These are phyloP conservation scores for Zostera marina DNA, from an alignment of 116 monocot genomes.

Conservation along the genomic window DNA sequence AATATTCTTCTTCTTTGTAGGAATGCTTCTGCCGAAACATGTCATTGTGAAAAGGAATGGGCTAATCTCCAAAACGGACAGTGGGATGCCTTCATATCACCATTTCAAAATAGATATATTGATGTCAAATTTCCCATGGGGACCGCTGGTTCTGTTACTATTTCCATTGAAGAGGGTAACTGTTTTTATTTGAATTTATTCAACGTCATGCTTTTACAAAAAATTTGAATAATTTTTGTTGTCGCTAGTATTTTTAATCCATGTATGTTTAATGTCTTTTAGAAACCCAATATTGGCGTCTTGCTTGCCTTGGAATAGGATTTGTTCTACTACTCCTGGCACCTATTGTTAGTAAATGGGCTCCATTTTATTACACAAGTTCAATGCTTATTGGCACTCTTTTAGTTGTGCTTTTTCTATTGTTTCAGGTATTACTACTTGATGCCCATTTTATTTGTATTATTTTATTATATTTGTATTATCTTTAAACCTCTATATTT, in stretches of 20 bases:
- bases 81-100: conserved; percentile 54
- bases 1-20: conserved; percentile 15
- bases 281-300: conserved; percentile 87
- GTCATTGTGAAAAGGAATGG: conserved; percentile 67
- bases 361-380: conserved; percentile 87
- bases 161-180: conserved; percentile 61
- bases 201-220: not conserved
- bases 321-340: conserved; percentile 52
- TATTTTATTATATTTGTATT: not conserved
- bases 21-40: conserved; percentile 57
- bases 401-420: conserved; percentile 64
- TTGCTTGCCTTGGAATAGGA: conserved; percentile 72
- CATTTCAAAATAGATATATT: conserved; percentile 54
- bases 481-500: not conserved
- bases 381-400: conserved; percentile 80
- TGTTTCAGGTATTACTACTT: conserved; percentile 64
- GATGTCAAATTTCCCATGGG: conserved; percentile 41
- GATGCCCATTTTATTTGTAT: not conserved
- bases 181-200: not conserved
- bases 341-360: conserved; percentile 79
- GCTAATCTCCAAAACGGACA: conserved; percentile 36
- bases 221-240: not conserved
- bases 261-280: conserved; percentile 4
- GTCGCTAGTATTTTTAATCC: too few relatives aligned
- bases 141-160: conserved; percentile 20